These are phyloP conservation scores for Anacardium occidentale DNA, from an alignment of 345 rosid genomes.

Conservation along the genomic window DNA sequence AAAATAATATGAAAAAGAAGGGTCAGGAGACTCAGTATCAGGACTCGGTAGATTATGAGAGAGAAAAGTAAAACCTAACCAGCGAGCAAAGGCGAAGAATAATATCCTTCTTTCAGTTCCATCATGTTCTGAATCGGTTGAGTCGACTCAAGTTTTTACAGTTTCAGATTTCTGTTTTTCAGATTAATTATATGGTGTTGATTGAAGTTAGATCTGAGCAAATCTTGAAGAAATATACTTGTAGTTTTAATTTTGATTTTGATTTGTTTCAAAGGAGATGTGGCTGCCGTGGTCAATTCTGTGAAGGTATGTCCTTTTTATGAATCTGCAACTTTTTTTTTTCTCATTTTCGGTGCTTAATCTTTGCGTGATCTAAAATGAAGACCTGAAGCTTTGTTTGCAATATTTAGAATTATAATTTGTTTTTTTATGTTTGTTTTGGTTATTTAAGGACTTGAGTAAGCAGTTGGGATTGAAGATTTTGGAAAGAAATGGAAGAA, in stretches of 20 bases:
- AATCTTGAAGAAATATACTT: not conserved
- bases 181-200: not conserved
- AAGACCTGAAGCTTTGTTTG: no score
- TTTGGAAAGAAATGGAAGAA: conserved; percentile 59
- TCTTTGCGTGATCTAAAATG: conserved; percentile 12
- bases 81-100: conserved; percentile 6
- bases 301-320: conserved; percentile 23
- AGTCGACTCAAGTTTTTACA: not conserved
- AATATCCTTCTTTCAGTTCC: conserved; percentile 22
- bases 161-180: not conserved
- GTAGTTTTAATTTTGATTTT: not conserved
- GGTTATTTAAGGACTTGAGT: conserved; percentile 7
- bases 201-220: conserved; percentile 17
- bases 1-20: not conserved
- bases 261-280: conserved; percentile 18
- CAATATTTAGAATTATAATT: not conserved
- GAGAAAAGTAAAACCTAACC: conserved; percentile 19
- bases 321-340: not conserved
- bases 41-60: not conserved
- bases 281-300: not conserved
- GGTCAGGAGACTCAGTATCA: no score
- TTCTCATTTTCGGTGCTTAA: not conserved
- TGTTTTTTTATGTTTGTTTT: not conserved
- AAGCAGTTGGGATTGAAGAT: conserved; percentile 13
- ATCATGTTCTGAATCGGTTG: conserved; percentile 15